Evolutionary conservation across 2,329 filamentous ascomycete genomes (phyloP).

Genomic region (Macroventuria anomochaeta): DNA sequence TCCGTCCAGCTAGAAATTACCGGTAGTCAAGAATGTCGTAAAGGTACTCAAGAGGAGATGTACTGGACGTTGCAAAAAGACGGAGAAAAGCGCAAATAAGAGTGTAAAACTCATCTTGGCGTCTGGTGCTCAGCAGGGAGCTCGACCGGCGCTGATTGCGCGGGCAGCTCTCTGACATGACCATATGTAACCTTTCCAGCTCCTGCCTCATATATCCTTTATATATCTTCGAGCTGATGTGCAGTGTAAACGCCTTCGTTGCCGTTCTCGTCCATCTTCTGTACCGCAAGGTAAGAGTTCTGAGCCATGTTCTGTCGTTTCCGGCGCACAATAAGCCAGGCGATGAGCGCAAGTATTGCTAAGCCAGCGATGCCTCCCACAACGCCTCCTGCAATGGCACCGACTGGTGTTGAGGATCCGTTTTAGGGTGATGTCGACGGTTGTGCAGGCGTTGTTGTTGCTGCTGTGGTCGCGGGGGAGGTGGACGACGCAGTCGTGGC

Average conservation of each 20-base stretch:
- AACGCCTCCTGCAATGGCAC: constrained; percentile 15
- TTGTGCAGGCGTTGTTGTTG: neutral
- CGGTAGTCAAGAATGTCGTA: too few species aligned
- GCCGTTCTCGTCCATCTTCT: neutral
- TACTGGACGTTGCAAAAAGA: too few species aligned
- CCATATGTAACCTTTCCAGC: neutral
- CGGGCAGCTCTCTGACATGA: neutral
- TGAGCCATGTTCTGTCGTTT: neutral
- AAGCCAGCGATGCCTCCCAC: constrained; percentile 8
- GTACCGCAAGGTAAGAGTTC: neutral
- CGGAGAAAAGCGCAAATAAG: too few species aligned
- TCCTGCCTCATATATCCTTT: neutral
- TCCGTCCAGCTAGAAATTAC: too few species aligned
- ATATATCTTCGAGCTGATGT: neutral
- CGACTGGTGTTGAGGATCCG: constrained; percentile 1
- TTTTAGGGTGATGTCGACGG: neutral
- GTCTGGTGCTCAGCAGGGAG: neutral
- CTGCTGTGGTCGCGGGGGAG: neutral
- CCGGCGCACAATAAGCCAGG: neutral
- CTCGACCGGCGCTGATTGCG: neutral
- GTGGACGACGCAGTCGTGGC: neutral
- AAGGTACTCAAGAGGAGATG: too few species aligned
- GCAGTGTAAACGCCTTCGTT: neutral
- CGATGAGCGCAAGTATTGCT: neutral
- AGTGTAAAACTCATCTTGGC: neutral